Conservation (phyloP, 352 stramenopile species). For the Pythium rishiriense region DNA sequence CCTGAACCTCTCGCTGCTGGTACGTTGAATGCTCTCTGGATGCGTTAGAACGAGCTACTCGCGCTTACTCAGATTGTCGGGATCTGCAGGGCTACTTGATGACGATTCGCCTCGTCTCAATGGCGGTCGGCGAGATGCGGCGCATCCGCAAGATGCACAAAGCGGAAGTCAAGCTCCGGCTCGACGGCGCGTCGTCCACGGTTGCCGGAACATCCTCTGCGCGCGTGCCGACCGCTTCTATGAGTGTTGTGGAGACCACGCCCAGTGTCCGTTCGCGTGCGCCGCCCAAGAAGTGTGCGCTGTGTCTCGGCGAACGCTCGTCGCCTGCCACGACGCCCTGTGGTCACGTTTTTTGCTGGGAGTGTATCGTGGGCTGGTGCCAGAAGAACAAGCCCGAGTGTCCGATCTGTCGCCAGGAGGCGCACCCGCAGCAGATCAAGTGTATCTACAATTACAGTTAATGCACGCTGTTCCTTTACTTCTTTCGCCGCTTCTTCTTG, state of each 20-base stretch:
- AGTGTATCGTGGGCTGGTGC: slow-evolving; percentile 93
- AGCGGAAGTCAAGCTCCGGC: slow-evolving; percentile 47
- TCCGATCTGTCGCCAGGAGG: slow-evolving; percentile 86
- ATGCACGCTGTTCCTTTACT: slow-evolving; percentile 23
- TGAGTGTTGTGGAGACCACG: neutral
- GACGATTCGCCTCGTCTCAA: slow-evolving; percentile 59
- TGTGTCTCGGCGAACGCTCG: slow-evolving; percentile 82
- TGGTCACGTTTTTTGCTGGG: slow-evolving; percentile 92
- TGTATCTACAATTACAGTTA: slow-evolving; percentile 91
- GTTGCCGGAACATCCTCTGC: slow-evolving; percentile 21
- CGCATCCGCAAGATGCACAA: slow-evolving; percentile 47
- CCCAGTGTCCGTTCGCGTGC: slow-evolving; percentile 33
- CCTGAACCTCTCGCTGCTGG: slow-evolving; percentile 73
- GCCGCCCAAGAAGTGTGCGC: slow-evolving; percentile 70
- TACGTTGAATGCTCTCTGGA: slow-evolving; percentile 27
- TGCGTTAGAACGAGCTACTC: too few relatives aligned
- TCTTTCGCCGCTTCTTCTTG: slow-evolving; percentile 52
- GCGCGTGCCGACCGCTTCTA: slow-evolving; percentile 34
- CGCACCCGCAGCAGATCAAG: slow-evolving; percentile 89
- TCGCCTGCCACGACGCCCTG: slow-evolving; percentile 82
- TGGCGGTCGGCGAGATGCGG: slow-evolving; percentile 53
- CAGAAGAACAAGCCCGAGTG: slow-evolving; percentile 92
- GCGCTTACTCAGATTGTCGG: too few relatives aligned
- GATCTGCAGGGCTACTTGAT: slow-evolving; percentile 71
- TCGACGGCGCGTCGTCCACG: slow-evolving; percentile 5